phyloP scores from a whole-genome alignment of 768 basidiomycete genomes.

The Inosperma sp. region DNA sequence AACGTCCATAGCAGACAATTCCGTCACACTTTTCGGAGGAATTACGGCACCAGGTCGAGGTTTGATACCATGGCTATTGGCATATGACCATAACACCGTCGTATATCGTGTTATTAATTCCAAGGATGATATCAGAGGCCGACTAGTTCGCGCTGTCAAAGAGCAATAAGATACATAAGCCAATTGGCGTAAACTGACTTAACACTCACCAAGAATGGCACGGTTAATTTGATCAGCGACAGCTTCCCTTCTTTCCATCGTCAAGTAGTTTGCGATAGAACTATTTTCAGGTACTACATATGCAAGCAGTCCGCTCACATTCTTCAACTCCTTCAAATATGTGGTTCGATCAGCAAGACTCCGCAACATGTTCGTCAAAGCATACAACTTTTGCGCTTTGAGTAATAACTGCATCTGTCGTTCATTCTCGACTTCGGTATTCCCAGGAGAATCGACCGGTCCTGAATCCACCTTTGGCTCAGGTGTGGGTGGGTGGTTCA shows the following conservation, averaged over 20 bases:
- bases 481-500: constrained; percentile 37
- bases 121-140: constrained; percentile 52
- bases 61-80: constrained; percentile 48
- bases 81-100: constrained; percentile 51
- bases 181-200: not conserved
- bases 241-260: constrained; percentile 69
- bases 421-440: constrained; percentile 3
- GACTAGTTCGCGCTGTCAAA: constrained; percentile 45
- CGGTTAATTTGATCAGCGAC: constrained; percentile 86
- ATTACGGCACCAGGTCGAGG: constrained; percentile 45
- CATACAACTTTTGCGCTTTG: constrained; percentile 64
- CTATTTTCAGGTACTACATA: constrained; percentile 78
- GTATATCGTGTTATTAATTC: constrained; percentile 67
- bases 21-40: constrained; percentile 35
- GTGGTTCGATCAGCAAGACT: constrained; percentile 50
- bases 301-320: constrained; percentile 76
- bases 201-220: constrained; percentile 72
- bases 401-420: constrained; percentile 48
- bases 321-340: constrained; percentile 66
- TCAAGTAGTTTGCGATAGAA: constrained; percentile 69
- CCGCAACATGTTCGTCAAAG: constrained; percentile 51
- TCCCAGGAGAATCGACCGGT: constrained; percentile 3
- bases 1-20: constrained; percentile 28
- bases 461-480: not conserved
- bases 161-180: not conserved